Evolutionary conservation across 768 basidiomycete genomes (phyloP), one percentile per base, ranked within the genome.

Genomic region (Mrakia hoshinonis): DNA sequence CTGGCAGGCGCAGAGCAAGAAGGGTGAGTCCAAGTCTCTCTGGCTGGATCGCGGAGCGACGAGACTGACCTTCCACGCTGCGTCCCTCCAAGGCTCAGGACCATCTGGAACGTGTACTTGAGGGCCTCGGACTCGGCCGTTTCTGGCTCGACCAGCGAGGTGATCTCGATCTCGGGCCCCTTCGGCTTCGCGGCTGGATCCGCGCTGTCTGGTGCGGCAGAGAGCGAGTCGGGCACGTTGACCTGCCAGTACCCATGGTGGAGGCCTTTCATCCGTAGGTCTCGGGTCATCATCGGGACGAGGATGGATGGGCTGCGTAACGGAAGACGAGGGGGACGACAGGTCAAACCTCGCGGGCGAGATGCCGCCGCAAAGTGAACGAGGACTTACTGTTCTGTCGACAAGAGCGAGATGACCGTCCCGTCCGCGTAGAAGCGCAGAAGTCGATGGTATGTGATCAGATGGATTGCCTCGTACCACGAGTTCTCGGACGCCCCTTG

Each of bases 51-150:
- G 22, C 29, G 38, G 15, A 48, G 13, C 20, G 3, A 22, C 38
- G n/a, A 39, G 51, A 22, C 68, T 4, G 0, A 69, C 69, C 69
- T 24, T 20, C 69, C 69, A 4, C 61, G 43, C 15, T 18, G 22
- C 26, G 69, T 62, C 22, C 69, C 49, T 49, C 69, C 63, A 4
- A 70, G 49, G 46, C 48, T 48, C 24, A 70, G 52, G 15, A 29
- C 31, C 69, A 70, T 70, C 69, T 70, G 60, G 48, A 70, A 70
- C 29, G 61, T 61, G 38, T 70, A 70, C 63, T 70, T 70, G 4
- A 54, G 55, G 11, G 43, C 52, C 18, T 39, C 55, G 6, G 55
- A 15, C 3, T 54, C 43, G 26, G n/a, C 36, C 29, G 26, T 24
- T 5, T 63, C 62, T 1, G 69, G 69, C 3, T 70, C 69, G 22